Evolutionary conservation across 2,329 filamentous ascomycete species (phyloP).

Genomic region (Biscogniauxia sp.): DNA sequence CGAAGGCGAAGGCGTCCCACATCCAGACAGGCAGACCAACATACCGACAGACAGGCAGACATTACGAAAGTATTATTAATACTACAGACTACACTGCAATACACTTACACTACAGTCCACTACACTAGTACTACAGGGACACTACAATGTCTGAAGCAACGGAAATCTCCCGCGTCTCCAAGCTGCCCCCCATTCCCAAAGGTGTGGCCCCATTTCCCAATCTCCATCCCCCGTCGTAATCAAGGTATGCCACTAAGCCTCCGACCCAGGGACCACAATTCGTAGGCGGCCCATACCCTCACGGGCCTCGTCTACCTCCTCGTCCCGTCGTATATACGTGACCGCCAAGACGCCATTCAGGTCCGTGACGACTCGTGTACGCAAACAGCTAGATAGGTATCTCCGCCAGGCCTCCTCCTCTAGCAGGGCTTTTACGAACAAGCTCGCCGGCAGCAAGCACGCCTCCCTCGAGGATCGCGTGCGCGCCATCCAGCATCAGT

Average conservation of each 20-base stretch:
- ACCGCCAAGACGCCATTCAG: slow-evolving; percentile 65
- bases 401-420: slow-evolving; percentile 36
- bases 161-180: slow-evolving; percentile 10
- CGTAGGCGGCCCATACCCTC: slow-evolving; percentile 47
- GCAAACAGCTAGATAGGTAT: slow-evolving; percentile 58
- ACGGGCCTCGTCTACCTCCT: slow-evolving; percentile 38
- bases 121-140: no score
- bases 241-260: slow-evolving; percentile 14
- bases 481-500: slow-evolving; percentile 37
- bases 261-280: slow-evolving; percentile 43
- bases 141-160: not conserved
- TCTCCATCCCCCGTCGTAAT: not conserved
- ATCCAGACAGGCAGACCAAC: no score
- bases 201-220: slow-evolving; percentile 15
- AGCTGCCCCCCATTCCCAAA: slow-evolving; percentile 32
- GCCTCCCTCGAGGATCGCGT: slow-evolving; percentile 47
- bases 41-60: no score
- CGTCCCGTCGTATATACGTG: slow-evolving; percentile 57
- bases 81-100: no score
- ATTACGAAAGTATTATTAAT: no score
- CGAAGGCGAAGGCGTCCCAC: no score
- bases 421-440: slow-evolving; percentile 27
- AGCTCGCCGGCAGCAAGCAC: slow-evolving; percentile 45
- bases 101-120: not conserved
- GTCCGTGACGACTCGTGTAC: slow-evolving; percentile 63